Conservation (phyloP, 495 filamentous ascomycete species). For the Astrothelium macrocarpum region DNA sequence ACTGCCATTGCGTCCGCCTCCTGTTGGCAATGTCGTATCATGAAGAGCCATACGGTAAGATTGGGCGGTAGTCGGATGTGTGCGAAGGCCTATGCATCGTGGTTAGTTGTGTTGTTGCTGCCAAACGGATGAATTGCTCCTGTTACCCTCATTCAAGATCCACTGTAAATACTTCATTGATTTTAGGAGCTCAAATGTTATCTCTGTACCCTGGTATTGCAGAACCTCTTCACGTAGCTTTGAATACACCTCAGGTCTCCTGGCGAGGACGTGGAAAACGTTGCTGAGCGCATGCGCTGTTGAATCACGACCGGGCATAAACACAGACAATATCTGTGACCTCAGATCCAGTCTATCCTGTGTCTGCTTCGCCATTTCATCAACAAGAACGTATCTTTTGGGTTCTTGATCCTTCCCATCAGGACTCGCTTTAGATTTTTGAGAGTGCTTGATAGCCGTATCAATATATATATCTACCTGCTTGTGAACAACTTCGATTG, state of each 20-base stretch:
- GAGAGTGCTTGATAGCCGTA: slow-evolving; percentile 15
- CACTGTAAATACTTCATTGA: slow-evolving; percentile 26
- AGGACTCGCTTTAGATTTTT: slow-evolving; percentile 29
- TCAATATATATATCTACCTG: slow-evolving; percentile 8
- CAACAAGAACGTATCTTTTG: too few species aligned
- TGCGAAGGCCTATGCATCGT: slow-evolving; percentile 26
- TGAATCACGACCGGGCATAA: slow-evolving; percentile 30
- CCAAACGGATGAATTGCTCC: too few species aligned
- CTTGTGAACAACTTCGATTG: too few species aligned
- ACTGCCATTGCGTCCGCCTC: slow-evolving; percentile 25
- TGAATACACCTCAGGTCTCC: slow-evolving; percentile 22
- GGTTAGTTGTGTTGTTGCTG: slow-evolving; percentile 24
- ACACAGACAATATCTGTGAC: slow-evolving; percentile 14
- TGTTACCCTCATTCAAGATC: too few species aligned
- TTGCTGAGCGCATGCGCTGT: slow-evolving; percentile 23
- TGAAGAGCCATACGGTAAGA: slow-evolving; percentile 25
- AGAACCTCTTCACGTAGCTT: slow-evolving; percentile 24
- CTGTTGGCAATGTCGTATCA: slow-evolving; percentile 29
- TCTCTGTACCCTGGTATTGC: slow-evolving; percentile 16
- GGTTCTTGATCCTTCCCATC: too few species aligned
- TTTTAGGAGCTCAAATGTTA: slow-evolving; percentile 21
- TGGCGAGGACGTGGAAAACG: slow-evolving; percentile 23
- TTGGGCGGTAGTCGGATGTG: slow-evolving; percentile 26
- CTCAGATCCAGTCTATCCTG: slow-evolving; percentile 11
- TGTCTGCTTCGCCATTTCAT: slow-evolving; percentile 8